phyloP scores from a whole-genome alignment of 768 basidiomycete species.

The Grammothele lineata region DNA sequence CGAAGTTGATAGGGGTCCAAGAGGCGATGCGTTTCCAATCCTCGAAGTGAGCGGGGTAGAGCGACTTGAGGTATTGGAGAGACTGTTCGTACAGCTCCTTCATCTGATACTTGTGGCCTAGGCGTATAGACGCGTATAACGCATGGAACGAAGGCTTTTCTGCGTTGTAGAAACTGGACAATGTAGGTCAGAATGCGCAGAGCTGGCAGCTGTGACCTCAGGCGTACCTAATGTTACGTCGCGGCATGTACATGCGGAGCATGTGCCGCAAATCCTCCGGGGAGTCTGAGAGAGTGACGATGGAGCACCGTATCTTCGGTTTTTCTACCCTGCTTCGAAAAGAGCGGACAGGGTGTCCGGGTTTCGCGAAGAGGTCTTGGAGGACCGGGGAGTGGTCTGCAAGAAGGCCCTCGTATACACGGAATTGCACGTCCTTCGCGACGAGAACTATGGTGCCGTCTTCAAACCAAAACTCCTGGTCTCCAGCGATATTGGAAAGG shows the following conservation, averaged over 20 bases:
- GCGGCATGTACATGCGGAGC: background rate
- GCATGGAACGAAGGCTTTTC: background rate
- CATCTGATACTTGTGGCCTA: background rate
- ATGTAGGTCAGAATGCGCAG: background rate
- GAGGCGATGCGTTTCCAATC: background rate
- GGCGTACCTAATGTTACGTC: background rate
- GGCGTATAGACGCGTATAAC: background rate
- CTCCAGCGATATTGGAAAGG: too few species aligned
- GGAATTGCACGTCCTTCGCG: slow-evolving; percentile 21
- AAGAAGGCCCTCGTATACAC: slow-evolving; percentile 23
- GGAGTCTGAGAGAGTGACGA: background rate
- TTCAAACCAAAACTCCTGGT: slow-evolving; percentile 23
- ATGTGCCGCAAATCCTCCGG: background rate
- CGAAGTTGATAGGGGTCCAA: background rate
- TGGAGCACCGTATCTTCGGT: too few species aligned
- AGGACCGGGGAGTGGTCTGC: slow-evolving; percentile 22
- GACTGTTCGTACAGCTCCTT: background rate
- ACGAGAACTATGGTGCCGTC: slow-evolving; percentile 27
- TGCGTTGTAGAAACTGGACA: background rate
- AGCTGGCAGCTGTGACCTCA: background rate
- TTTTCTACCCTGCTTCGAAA: too few species aligned
- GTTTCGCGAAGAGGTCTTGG: slow-evolving; percentile 8
- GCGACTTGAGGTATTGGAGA: background rate
- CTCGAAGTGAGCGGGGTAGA: background rate
- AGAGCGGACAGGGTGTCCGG: too few species aligned